Base-by-base conservation (phyloP, 192 early-diverging fungal species). In the Helicostylum pulchrum region DNA sequence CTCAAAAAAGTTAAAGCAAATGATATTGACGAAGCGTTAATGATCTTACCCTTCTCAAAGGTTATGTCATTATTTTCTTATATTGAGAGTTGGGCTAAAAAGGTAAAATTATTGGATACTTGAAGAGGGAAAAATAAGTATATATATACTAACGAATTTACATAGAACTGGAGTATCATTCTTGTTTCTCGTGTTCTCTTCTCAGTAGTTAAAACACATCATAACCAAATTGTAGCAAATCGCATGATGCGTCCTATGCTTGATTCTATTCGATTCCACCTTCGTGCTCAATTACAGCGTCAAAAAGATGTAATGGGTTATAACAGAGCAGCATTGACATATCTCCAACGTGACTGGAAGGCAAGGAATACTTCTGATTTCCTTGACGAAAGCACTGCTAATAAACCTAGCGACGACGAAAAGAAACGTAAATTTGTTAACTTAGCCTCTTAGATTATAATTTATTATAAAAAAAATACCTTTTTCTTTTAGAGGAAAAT, bases 1-100 rank as follows among this genome's bases (percentile, higher is more conserved):
- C 64, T 95, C 7, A 83, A 94, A 73, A 83, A 85, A 45, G 85
- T 99, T 44, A 85, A 91, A 54, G 79, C 92, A 10, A 81, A 84
- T 42, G 94, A 99, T 34, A 73, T 98, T 58, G 94, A 98, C 20
- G 91, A 94, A 58, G 90, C 94, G 0, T 75, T 97, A 62, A 75
- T 98, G 75, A 87, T 95, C 20, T 81, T 99, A 61, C 90, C 94
- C 2, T 96, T 97, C 62, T 65, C 73, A 23, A 87, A 90, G 20
- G 92, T 96, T 15, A 76, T 85, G 20, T 87, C 83, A 58, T 71
- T 99, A 48, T 79, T 99, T 51, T 78, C 74, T 36, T 91, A 88
- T 64, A 63, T 97, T 44, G 87, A 89, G 61, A 73, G 83, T 1
- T 96, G 94, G 93, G 89, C 90, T 14, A 85, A 87, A 66, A 89